Base-by-base conservation (phyloP, 768 basidiomycete genomes). In the Russula olivacea region DNA sequence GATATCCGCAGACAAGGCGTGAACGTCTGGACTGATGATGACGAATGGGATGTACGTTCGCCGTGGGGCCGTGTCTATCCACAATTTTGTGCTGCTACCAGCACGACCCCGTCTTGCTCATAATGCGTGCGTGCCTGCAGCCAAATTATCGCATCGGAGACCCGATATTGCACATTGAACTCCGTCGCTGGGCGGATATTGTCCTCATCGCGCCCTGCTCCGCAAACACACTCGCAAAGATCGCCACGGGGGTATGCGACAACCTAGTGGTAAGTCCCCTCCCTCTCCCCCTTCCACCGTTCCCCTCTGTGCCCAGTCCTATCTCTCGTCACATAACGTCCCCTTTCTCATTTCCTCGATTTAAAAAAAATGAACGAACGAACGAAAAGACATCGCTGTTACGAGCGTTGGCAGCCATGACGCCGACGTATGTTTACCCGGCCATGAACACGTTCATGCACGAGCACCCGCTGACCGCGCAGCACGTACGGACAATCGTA, bases 361-460 rank as follows among this genome's bases (percentile, higher is more conserved):
- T 4, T 6, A 52, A 51, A 3, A 21, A 52, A 36, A 55, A 41
- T 55, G 3, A 19, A 41, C 12, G 15, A 54, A 23, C 14, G 10
- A 17, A 2, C 28, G 28, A 28, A 21, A 36, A 88, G 87, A 88
- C 85, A 12, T 88, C 93, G 15, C 80, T 97, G 4, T 81, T 97
- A 64, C 85, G 93, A 23, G 95, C 93, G 0, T 77, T 96, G 0
- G 79, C 89, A 3, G 91, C 94, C 0, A 79, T 82, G 7, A 97
- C 92, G 0, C 89, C 90, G 8, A 93, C 92, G 8, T 93, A 88
- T 70, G 74, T 98, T 41, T 98, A 95, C 71, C 96, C 96, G 1
- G 97, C 96, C 0, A 99, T 98, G 96, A 99, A 99, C 73, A 98
- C 97, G 3, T 78, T 92, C 67, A 99, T 99, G 96, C 98, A 91